Evolutionary conservation across 495 filamentous ascomycete genomes (phyloP), one percentile per base, ranked within the genome.

Genomic region (Cercophora scortea): DNA sequence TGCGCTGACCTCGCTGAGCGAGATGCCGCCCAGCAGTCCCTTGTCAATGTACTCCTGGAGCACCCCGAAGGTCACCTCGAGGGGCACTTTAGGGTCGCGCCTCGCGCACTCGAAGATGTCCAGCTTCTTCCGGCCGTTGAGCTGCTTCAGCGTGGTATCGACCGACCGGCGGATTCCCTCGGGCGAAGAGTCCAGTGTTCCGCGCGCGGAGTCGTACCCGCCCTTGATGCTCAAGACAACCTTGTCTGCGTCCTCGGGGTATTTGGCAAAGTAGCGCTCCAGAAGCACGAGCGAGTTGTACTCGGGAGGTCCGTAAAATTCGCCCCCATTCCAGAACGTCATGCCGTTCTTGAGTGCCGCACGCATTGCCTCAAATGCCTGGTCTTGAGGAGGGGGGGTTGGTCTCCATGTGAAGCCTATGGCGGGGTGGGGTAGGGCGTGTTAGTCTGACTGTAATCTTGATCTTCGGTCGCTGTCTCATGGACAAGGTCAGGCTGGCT

Each of bases 71-170:
- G 80, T 79, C 13, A 66, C 69, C 36, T 71, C 69, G 49, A 78
- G 55, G 6, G 72, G 70, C 42, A 71, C 74, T 0, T 80, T 79
- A 6, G 74, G 75, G 57, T 94, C 90, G 18, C 88, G 77, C 3
- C 90, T 74, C 13, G 86, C 88, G 54, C 71, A 82, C 67, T 91
- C 84, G 56, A 90, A 96, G 49, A 93, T 78, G 67, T 95, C 89
- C 51, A 95, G 68, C 54, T 75, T 83, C 75, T 93, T 93, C 55
- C 83, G 87, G 7, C 85, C 87, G 44, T 83, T 79, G 12, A 89
- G 72, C 33, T 78, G 60, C 32, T 62, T 73, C 42, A 94, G 61
- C 56, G 74, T 79, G 54, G 83, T 78, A 46, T 94, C 87, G 48
- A 95, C 73, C 44, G 79, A 82, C 16, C 78, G 73, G 11, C 81